Percentiles rank a stretch among this genome's conserved stretches.
These are phyloP conservation scores for Sporisorium sorghi DNA, from an alignment of 1,284 basidiomycete species.

Conservation along the genomic window DNA sequence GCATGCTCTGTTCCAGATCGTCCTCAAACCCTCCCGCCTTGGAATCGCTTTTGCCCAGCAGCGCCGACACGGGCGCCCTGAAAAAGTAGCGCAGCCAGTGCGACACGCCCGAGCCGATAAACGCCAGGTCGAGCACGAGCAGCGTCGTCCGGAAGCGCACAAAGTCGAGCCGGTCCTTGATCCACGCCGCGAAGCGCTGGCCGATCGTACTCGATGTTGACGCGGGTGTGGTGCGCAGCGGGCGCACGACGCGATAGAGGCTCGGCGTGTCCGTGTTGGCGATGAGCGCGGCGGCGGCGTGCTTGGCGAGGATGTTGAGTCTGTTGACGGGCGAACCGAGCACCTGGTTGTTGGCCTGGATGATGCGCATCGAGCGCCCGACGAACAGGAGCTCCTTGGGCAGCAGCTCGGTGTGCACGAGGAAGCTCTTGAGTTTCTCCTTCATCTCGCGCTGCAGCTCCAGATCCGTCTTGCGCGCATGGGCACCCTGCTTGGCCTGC, in stretches of 20 bases:
- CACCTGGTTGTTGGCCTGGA: constrained; percentile 63
- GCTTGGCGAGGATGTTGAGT: constrained; percentile 64
- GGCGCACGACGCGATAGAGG: constrained; percentile 51
- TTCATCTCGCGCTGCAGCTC: constrained; percentile 55
- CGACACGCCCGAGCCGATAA: constrained; percentile 34
- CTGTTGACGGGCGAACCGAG: constrained; percentile 65
- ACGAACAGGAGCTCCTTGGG: constrained; percentile 66
- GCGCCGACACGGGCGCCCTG: constrained; percentile 23
- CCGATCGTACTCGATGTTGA: constrained; percentile 7
- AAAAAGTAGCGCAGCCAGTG: constrained; percentile 49
- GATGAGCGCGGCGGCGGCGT: constrained; percentile 59
- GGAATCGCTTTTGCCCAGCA: constrained; percentile 32
- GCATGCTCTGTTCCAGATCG: constrained; percentile 60
- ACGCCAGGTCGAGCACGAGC: constrained; percentile 55
- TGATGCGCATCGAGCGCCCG: constrained; percentile 58
- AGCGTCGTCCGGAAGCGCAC: constrained; percentile 57
- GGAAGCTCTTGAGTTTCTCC: constrained; percentile 59
- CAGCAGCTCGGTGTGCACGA: constrained; percentile 60
- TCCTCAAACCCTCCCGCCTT: constrained; percentile 60
- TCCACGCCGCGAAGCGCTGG: constrained; percentile 40
- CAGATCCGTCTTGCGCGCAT: constrained; percentile 45
- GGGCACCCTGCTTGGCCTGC: constrained; percentile 13
- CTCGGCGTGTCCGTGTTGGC: constrained; percentile 37
- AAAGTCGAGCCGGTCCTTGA: constrained; percentile 47
- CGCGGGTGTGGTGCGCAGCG: not conserved